Percentiles rank a stretch among this genome's conserved stretches.
phyloP scores from a whole-genome alignment of 768 basidiomycete species.

The Hebeloma cylindrosporum region DNA sequence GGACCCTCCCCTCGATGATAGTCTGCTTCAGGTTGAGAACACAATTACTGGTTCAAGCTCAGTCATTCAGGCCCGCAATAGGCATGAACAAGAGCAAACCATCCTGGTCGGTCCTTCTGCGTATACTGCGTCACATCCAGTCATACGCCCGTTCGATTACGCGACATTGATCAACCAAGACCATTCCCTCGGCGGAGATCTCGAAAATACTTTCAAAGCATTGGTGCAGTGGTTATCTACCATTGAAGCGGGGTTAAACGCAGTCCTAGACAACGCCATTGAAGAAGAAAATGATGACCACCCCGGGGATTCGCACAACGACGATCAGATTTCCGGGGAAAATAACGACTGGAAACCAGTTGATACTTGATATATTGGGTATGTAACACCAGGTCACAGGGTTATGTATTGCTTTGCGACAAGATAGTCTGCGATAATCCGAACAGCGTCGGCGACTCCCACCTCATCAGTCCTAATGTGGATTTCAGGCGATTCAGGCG shows the following conservation, averaged over 20 bases:
- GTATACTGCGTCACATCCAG: conserved; percentile 1
- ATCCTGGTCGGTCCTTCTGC: background rate
- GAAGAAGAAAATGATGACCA: conserved; percentile 58
- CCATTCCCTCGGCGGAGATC: conserved; percentile 58
- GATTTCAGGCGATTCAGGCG: conserved; percentile 81
- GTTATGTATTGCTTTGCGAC: conserved; percentile 58
- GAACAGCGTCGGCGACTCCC: conserved; percentile 76
- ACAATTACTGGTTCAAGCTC: conserved; percentile 1
- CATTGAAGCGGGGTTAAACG: conserved; percentile 69
- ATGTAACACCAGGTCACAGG: conserved; percentile 9
- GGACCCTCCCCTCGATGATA: conserved; percentile 5
- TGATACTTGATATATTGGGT: background rate
- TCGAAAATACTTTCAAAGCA: conserved; percentile 72
- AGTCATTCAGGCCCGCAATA: background rate
- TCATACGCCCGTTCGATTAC: conserved; percentile 55
- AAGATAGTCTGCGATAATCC: conserved; percentile 79
- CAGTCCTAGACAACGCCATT: conserved; percentile 65
- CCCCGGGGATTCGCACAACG: conserved; percentile 4
- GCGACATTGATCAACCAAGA: conserved; percentile 51
- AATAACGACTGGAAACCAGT: background rate
- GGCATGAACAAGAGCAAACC: conserved; percentile 6
- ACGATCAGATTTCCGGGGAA: conserved; percentile 1
- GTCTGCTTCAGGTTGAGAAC: background rate
- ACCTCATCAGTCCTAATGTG: conserved; percentile 87
- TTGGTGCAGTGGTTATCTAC: conserved; percentile 74